Conservation (phyloP, 225 moss, liverwort and hornwort genomes). For the Sphagnum contortum region DNA sequence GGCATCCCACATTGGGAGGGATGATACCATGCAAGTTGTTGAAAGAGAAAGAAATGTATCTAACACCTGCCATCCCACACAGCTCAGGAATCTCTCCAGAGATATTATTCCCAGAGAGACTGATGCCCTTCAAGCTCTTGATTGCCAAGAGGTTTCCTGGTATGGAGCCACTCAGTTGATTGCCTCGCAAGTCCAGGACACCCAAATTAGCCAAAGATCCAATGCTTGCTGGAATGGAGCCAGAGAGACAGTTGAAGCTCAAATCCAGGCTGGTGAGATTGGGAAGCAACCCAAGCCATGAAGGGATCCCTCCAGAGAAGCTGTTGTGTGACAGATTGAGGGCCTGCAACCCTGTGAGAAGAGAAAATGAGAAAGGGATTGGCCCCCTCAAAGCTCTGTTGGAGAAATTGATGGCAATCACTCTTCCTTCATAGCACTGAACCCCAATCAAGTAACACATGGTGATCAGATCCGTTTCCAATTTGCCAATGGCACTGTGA, state of each 20-base stretch:
- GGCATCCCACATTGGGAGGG: conserved; percentile 9
- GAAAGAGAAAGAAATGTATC: conserved; percentile 5
- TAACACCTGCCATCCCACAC: conserved; percentile 4
- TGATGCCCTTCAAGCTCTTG: background rate
- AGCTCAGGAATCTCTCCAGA: conserved; percentile 6
- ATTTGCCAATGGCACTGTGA: too few species aligned
- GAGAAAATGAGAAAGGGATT: background rate
- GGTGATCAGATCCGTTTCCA: background rate
- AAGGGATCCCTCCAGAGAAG: conserved; percentile 19
- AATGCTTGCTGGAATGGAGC: conserved; percentile 9
- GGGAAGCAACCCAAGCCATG: background rate
- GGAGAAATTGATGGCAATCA: conserved; percentile 1
- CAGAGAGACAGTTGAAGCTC: conserved; percentile 24
- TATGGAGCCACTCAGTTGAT: conserved; percentile 5
- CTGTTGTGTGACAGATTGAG: conserved; percentile 23
- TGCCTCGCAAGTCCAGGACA: conserved; percentile 26
- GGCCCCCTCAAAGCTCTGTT: conserved; percentile 9
- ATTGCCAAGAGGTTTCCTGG: background rate
- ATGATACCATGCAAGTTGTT: conserved; percentile 17
- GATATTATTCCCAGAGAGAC: background rate
- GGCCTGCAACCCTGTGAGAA: conserved; percentile 7
- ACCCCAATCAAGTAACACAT: conserved; percentile 2
- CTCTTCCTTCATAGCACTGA: conserved; percentile 1
- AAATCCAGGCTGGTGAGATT: conserved; percentile 29
- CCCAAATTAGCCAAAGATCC: conserved; percentile 11